Evolutionary conservation across 2,329 filamentous ascomycete species (phyloP).

Genomic region (Tolypocladium ovalisporum): DNA sequence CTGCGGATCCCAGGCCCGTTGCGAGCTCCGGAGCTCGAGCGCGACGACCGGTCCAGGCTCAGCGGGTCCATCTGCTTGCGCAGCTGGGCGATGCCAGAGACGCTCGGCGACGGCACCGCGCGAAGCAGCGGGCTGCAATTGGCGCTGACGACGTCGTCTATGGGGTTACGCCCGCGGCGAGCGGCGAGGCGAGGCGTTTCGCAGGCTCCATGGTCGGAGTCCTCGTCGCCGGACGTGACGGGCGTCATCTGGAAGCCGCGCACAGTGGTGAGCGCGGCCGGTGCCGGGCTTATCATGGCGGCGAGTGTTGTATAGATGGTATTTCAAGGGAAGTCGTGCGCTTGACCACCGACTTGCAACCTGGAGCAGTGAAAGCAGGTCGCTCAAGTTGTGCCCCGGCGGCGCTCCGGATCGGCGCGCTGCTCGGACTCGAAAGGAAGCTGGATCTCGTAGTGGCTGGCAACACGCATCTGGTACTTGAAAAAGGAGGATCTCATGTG

Average conservation of each 20-base stretch:
- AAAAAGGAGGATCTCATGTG: slow-evolving; percentile 36
- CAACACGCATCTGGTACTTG: slow-evolving; percentile 47
- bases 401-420: slow-evolving; percentile 48
- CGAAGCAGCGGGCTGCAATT: slow-evolving; percentile 53
- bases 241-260: slow-evolving; percentile 47
- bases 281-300: slow-evolving; percentile 35
- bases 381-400: slow-evolving; percentile 39
- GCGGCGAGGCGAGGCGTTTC: slow-evolving; percentile 25
- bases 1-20: slow-evolving; percentile 39
- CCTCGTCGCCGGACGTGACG: slow-evolving; percentile 44
- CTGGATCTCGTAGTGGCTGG: slow-evolving; percentile 36
- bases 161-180: slow-evolving; percentile 27
- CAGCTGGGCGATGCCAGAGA: slow-evolving; percentile 71
- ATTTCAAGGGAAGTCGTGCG: background rate
- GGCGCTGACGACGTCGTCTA: slow-evolving; percentile 49
- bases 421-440: slow-evolving; percentile 38
- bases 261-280: slow-evolving; percentile 41
- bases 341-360: background rate
- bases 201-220: slow-evolving; percentile 37
- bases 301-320: background rate
- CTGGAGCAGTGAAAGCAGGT: background rate
- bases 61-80: slow-evolving; percentile 73
- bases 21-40: slow-evolving; percentile 44
- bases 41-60: slow-evolving; percentile 48
- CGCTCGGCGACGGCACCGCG: slow-evolving; percentile 36